A percentile compares a stretch with the other conserved stretches of the same genome.
phyloP scores from a whole-genome alignment of 73 alveolate species.

The Blepharisma stoltei region DNA sequence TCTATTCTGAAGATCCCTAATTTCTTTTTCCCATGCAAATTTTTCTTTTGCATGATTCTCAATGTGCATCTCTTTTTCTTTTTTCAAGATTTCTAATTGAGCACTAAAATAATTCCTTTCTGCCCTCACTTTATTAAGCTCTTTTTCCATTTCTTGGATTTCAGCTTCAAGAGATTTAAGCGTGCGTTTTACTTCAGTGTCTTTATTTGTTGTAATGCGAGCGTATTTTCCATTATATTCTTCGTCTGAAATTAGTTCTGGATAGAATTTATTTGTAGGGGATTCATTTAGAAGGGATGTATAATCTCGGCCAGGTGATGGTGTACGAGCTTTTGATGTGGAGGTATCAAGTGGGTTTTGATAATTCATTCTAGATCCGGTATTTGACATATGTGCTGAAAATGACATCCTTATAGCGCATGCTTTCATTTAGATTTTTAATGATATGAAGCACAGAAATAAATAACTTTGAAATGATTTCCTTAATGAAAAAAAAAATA shows the following conservation, averaged over 20 bases:
- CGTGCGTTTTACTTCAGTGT: not conserved
- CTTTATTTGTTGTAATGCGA: too few relatives aligned
- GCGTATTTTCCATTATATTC: too few relatives aligned
- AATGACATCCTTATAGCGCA: too few relatives aligned
- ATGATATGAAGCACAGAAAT: too few relatives aligned
- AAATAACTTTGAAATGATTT: too few relatives aligned
- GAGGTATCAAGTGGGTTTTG: too few relatives aligned
- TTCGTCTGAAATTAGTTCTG: too few relatives aligned
- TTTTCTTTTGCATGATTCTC: constrained; percentile 1
- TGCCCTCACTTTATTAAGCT: not conserved
- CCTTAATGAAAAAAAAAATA: too few relatives aligned
- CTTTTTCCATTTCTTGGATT: not conserved
- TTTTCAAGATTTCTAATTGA: not conserved
- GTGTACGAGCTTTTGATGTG: not conserved
- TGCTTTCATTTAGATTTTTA: too few relatives aligned
- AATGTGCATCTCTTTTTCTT: constrained; percentile 29
- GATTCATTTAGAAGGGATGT: not conserved
- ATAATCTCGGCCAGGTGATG: not conserved
- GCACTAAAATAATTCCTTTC: constrained; percentile 5
- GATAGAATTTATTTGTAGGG: not conserved
- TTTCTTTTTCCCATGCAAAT: not conserved
- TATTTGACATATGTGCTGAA: too few relatives aligned
- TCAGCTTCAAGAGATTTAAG: not conserved
- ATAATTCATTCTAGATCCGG: too few relatives aligned
- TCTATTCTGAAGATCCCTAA: not conserved